Evolutionary conservation across 129 eudicot species (phyloP).

Genomic region (Artemisia tridentata): DNA sequence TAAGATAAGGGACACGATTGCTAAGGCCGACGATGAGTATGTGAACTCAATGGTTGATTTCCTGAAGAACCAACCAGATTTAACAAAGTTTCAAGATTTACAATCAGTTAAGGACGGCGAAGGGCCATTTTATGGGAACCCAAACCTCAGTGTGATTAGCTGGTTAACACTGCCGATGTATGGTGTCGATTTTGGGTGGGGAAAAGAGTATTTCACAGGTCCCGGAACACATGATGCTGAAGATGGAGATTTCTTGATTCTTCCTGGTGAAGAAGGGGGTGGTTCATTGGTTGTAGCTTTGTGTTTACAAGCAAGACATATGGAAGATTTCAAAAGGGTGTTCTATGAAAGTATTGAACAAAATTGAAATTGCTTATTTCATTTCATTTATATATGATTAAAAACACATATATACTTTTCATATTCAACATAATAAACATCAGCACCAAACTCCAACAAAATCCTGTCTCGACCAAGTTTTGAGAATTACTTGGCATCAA

Average conservation of each 20-base stretch:
- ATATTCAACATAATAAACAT: background rate
- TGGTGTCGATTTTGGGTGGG: slow-evolving; percentile 69
- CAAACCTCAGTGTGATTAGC: slow-evolving; percentile 48
- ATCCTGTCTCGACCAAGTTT: too few relatives aligned
- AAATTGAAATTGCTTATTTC: slow-evolving; percentile 20
- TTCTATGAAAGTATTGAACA: slow-evolving; percentile 38
- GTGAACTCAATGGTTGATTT: slow-evolving; percentile 46
- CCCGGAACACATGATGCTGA: slow-evolving; percentile 36
- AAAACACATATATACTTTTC: slow-evolving; percentile 1
- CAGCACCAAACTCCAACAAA: too few relatives aligned
- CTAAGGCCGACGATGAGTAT: slow-evolving; percentile 40
- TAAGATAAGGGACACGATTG: slow-evolving; percentile 41
- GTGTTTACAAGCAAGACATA: slow-evolving; percentile 35
- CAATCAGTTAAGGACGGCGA: slow-evolving; percentile 27
- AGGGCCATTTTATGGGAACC: slow-evolving; percentile 46
- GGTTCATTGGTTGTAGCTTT: slow-evolving; percentile 36
- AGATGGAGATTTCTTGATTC: slow-evolving; percentile 41
- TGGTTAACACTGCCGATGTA: slow-evolving; percentile 45
- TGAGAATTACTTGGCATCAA: too few relatives aligned
- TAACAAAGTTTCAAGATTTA: slow-evolving; percentile 42
- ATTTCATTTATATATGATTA: slow-evolving; percentile 22
- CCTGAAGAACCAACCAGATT: slow-evolving; percentile 43
- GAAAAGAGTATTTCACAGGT: slow-evolving; percentile 34
- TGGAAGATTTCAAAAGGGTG: slow-evolving; percentile 36
- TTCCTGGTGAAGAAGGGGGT: slow-evolving; percentile 28